A percentile compares a stretch with the other conserved stretches of the same genome.
Evolutionary conservation across 192 early-diverging fungal genomes (phyloP).

Genomic region (Gryganskiella cystojenkinii): DNA sequence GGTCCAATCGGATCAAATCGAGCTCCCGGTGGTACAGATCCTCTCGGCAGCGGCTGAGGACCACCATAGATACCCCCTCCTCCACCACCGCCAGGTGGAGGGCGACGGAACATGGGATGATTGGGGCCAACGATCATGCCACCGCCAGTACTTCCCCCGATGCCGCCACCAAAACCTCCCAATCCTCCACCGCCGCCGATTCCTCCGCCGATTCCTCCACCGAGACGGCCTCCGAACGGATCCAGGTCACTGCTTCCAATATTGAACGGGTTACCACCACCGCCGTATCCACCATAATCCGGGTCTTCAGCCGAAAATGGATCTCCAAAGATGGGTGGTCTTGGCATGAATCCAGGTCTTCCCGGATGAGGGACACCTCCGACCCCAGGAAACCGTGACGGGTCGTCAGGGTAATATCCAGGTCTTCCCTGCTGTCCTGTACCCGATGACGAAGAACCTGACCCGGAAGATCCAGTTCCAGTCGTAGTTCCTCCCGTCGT

Average conservation of each 20-base stretch:
- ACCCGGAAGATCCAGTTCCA: background rate
- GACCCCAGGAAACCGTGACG: constrained; percentile 42
- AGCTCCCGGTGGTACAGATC: constrained; percentile 85
- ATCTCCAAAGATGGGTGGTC: constrained; percentile 61
- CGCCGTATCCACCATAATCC: constrained; percentile 5
- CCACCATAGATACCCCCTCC: constrained; percentile 64
- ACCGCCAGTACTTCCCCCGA: constrained; percentile 62
- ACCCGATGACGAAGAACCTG: background rate
- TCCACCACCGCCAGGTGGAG: constrained; percentile 53
- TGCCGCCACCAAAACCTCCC: constrained; percentile 41
- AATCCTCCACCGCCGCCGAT: constrained; percentile 48
- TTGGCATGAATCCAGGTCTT: constrained; percentile 31
- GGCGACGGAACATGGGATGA: constrained; percentile 87
- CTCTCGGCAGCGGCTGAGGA: constrained; percentile 71
- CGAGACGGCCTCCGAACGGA: constrained; percentile 56
- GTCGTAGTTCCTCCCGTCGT: constrained; percentile 2
- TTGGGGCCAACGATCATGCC: constrained; percentile 90
- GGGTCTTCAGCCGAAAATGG: constrained; percentile 59
- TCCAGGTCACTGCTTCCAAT: constrained; percentile 83
- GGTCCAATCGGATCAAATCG: constrained; percentile 94
- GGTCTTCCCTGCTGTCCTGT: constrained; percentile 11
- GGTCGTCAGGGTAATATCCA: constrained; percentile 46
- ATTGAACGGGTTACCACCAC: constrained; percentile 60
- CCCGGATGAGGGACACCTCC: constrained; percentile 32
- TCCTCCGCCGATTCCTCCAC: constrained; percentile 26